These are phyloP conservation scores for Citrullus mucosospermus DNA, from an alignment of 306 rosid species.

Conservation along the genomic window DNA sequence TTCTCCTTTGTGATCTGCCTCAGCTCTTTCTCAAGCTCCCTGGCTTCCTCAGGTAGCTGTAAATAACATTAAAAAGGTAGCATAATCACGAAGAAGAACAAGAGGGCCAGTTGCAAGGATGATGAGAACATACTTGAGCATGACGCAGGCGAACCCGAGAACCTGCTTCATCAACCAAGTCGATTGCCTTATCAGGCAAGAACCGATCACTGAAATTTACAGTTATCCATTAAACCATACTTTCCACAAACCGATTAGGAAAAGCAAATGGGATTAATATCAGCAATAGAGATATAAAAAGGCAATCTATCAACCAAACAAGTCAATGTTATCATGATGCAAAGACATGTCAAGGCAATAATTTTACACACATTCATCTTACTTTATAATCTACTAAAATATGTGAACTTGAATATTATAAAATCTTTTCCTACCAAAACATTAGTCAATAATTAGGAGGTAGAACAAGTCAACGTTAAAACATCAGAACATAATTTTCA, in stretches of 20 bases:
- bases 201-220: slow-evolving; percentile 65
- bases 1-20: slow-evolving; percentile 88
- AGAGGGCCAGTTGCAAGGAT: background rate
- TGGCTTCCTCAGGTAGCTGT: slow-evolving; percentile 90
- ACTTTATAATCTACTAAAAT: background rate
- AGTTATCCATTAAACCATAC: background rate
- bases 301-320: background rate
- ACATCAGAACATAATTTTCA: background rate
- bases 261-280: background rate
- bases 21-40: slow-evolving; percentile 76
- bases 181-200: slow-evolving; percentile 92
- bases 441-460: background rate
- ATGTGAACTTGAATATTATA: background rate
- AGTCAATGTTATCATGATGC: background rate
- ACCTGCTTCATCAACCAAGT: slow-evolving; percentile 95
- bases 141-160: slow-evolving; percentile 87
- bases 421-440: background rate
- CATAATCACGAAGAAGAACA: background rate
- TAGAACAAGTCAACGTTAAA: background rate
- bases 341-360: background rate
- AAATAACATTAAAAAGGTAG: slow-evolving; percentile 3
- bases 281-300: background rate
- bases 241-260: background rate
- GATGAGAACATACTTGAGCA: slow-evolving; percentile 55
- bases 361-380: background rate